These are phyloP conservation scores for Aspergillus piperis DNA, from an alignment of 2,329 filamentous ascomycete species.

Conservation along the genomic window DNA sequence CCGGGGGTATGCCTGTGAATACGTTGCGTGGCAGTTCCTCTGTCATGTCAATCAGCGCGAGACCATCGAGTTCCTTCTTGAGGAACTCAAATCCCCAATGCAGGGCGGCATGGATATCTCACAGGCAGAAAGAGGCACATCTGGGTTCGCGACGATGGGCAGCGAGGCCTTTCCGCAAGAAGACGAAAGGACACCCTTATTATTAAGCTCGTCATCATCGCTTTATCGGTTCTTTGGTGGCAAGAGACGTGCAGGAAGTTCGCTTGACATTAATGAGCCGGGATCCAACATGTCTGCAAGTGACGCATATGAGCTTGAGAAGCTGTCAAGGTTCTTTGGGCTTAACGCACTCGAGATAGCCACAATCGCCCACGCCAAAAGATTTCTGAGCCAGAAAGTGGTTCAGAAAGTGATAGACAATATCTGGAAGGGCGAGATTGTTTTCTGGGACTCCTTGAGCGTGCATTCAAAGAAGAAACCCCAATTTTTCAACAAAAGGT, in stretches of 20 bases:
- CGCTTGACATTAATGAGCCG: constrained; percentile 53
- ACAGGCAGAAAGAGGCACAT: constrained; percentile 25
- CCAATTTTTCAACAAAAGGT: constrained; percentile 68
- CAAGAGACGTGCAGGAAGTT: constrained; percentile 33
- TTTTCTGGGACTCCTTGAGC: constrained; percentile 81
- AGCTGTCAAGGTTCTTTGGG: constrained; percentile 69
- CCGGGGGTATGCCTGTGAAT: constrained; percentile 60
- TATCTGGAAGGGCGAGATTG: constrained; percentile 83
- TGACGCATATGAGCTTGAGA: constrained; percentile 60
- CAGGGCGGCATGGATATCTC: constrained; percentile 21
- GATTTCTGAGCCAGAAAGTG: constrained; percentile 76
- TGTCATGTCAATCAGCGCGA: constrained; percentile 58
- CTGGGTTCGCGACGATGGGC: constrained; percentile 15
- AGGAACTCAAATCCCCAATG: constrained; percentile 47
- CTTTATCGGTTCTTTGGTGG: constrained; percentile 34
- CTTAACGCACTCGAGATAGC: constrained; percentile 88
- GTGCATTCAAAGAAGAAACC: constrained; percentile 73
- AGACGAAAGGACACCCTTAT: constrained; percentile 34
- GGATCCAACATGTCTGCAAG: constrained; percentile 36
- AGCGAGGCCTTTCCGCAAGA: constrained; percentile 15
- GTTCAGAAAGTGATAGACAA: constrained; percentile 82
- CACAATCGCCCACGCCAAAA: constrained; percentile 77
- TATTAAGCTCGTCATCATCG: constrained; percentile 27
- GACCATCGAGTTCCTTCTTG: constrained; percentile 58
- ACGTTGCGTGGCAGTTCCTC: constrained; percentile 64